Percentiles rank a stretch among this genome's conserved stretches.
These are phyloP conservation scores for Botryotinia convoluta DNA, from an alignment of 2,329 filamentous ascomycete genomes.

Conservation along the genomic window DNA sequence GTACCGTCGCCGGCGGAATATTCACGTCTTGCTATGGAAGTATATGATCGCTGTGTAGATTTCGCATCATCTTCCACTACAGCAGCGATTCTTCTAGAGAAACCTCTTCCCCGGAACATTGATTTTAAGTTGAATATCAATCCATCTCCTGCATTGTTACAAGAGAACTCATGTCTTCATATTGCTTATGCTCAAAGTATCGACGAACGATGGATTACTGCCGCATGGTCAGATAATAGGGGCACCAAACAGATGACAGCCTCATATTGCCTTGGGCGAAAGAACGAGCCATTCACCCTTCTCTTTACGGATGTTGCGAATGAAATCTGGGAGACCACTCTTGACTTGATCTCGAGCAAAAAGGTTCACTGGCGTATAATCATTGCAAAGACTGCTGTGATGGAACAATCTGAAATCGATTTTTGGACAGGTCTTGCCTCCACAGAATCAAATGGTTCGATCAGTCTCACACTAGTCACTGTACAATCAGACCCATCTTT, in stretches of 20 bases:
- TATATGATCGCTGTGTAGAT: slow-evolving; percentile 71
- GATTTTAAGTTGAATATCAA: slow-evolving; percentile 70
- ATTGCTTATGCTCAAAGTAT: slow-evolving; percentile 74
- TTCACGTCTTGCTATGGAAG: slow-evolving; percentile 64
- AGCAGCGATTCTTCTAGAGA: slow-evolving; percentile 71
- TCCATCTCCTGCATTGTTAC: slow-evolving; percentile 69
- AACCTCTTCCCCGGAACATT: slow-evolving; percentile 65
- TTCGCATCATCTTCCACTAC: slow-evolving; percentile 58
- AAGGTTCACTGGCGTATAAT: slow-evolving; percentile 76
- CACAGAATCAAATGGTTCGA: slow-evolving; percentile 48
- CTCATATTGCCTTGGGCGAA: slow-evolving; percentile 68
- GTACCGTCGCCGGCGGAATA: slow-evolving; percentile 61
- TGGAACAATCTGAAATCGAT: slow-evolving; percentile 64
- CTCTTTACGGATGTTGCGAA: slow-evolving; percentile 62
- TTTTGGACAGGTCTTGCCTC: slow-evolving; percentile 55
- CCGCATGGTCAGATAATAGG: slow-evolving; percentile 76
- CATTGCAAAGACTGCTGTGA: slow-evolving; percentile 67
- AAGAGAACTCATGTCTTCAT: slow-evolving; percentile 78
- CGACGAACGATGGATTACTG: slow-evolving; percentile 75
- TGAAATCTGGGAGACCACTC: slow-evolving; percentile 76
- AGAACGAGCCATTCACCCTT: slow-evolving; percentile 51
- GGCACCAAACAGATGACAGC: slow-evolving; percentile 71
- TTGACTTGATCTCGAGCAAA: slow-evolving; percentile 67
- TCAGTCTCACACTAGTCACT: slow-evolving; percentile 59
- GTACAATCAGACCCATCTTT: slow-evolving; percentile 65